Evolutionary conservation across 352 stramenopile species (phyloP).

Genomic region (Thraustotheca clavata): DNA sequence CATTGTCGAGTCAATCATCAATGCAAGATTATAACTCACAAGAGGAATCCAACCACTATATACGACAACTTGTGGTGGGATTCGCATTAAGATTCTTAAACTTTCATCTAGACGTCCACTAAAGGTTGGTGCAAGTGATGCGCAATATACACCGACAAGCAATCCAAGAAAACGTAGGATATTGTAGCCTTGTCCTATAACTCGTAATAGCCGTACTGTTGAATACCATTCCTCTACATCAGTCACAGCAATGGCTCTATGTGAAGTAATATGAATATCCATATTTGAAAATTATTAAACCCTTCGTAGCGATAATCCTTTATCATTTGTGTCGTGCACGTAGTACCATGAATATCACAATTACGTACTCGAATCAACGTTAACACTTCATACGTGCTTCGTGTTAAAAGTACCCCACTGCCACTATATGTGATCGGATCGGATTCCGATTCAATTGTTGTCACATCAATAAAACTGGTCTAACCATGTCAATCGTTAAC

Average conservation of each 20-base stretch:
- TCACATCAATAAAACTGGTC: neutral
- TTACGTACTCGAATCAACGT: constrained; percentile 15
- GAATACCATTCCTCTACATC: constrained; percentile 9
- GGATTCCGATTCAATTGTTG: constrained; percentile 1
- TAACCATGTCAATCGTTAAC: neutral
- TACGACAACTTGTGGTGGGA: constrained; percentile 26
- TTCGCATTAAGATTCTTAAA: constrained; percentile 17
- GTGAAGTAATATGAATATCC: neutral
- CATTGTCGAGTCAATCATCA: constrained; percentile 26
- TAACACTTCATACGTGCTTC: constrained; percentile 21
- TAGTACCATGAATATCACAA: neutral
- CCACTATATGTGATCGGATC: constrained; percentile 5
- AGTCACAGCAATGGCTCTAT: neutral
- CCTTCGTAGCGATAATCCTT: constrained; percentile 29
- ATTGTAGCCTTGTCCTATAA: constrained; percentile 20
- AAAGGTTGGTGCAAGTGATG: neutral
- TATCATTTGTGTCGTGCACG: constrained; percentile 21
- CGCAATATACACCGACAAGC: neutral
- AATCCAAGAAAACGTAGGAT: constrained; percentile 20
- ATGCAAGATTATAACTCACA: constrained; percentile 25
- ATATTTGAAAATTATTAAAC: neutral
- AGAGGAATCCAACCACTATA: constrained; percentile 28
- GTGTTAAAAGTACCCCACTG: constrained; percentile 18
- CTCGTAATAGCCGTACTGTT: neutral
- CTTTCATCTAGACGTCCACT: neutral